Conservation (phyloP, 1,284 basidiomycete species). For the Phenoliferia sp. region DNA sequence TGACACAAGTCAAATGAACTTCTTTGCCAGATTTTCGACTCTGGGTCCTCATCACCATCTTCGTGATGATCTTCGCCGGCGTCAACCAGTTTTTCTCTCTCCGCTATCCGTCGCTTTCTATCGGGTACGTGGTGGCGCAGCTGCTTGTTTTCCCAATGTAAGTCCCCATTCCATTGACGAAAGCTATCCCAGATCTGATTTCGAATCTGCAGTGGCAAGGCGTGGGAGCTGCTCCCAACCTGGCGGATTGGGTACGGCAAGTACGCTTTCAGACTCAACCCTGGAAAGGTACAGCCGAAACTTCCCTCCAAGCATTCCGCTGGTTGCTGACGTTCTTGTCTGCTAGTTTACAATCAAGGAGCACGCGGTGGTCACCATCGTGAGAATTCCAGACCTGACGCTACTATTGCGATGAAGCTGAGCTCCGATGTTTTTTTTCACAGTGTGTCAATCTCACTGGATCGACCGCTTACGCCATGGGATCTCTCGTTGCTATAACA, state of each 20-base stretch:
- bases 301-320: neutral
- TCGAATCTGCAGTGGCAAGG: conserved; percentile 32
- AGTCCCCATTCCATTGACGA: neutral
- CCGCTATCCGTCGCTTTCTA: conserved; percentile 40
- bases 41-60: conserved; percentile 39
- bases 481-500: neutral
- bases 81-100: conserved; percentile 42
- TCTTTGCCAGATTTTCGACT: conserved; percentile 39
- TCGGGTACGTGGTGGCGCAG: conserved; percentile 40
- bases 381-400: conserved; percentile 25
- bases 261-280: conserved; percentile 26
- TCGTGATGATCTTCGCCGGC: conserved; percentile 38
- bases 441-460: conserved; percentile 9
- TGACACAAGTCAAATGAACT: neutral
- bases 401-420: neutral
- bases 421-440: conserved; percentile 3
- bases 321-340: neutral
- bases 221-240: conserved; percentile 40
- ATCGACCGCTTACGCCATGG: neutral
- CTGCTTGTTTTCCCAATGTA: conserved; percentile 41
- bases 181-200: neutral
- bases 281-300: conserved; percentile 18
- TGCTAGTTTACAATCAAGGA: conserved; percentile 35
- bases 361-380: conserved; percentile 35
- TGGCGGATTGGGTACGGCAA: conserved; percentile 8